Percentiles rank a stretch among this genome's conserved stretches.
These are phyloP conservation scores for Leccinum longicurvipes DNA, from an alignment of 768 basidiomycete species.

Conservation along the genomic window DNA sequence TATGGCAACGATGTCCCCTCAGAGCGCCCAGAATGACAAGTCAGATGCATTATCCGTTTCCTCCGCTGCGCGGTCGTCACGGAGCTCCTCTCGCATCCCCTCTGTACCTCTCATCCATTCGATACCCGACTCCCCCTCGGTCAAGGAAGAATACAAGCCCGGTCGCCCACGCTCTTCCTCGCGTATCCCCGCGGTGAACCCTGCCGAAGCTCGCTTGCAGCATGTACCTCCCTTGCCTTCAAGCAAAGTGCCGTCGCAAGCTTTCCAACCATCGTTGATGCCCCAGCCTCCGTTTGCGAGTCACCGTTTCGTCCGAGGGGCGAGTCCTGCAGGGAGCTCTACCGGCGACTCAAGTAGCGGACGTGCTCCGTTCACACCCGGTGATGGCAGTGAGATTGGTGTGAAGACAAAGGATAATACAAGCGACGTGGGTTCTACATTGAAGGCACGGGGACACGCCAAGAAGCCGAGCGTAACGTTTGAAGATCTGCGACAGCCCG, in stretches of 20 bases:
- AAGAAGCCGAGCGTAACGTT: conserved; percentile 70
- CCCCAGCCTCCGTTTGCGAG: conserved; percentile 57
- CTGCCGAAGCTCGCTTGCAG: conserved; percentile 13
- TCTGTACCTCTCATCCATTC: conserved; percentile 30
- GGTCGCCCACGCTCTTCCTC: conserved; percentile 11
- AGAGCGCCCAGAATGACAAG: conserved; percentile 18
- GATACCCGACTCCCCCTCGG: conserved; percentile 32
- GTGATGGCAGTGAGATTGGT: conserved; percentile 68
- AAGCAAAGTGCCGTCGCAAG: conserved; percentile 26
- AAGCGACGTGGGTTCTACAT: conserved; percentile 25
- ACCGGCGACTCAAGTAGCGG: conserved; percentile 84
- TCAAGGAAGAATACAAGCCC: conserved; percentile 20
- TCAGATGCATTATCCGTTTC: conserved; percentile 26
- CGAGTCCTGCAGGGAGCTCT: conserved; percentile 75
- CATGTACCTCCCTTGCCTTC: conserved; percentile 9
- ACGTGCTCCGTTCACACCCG: conserved; percentile 69
- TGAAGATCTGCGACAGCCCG: conserved; percentile 44
- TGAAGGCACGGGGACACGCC: conserved; percentile 34
- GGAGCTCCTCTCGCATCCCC: conserved; percentile 25
- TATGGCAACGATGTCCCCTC: conserved; percentile 1
- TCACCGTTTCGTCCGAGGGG: conserved; percentile 37
- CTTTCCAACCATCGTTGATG: conserved; percentile 20
- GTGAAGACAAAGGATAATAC: conserved; percentile 19
- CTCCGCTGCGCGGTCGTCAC: conserved; percentile 21
- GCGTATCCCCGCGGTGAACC: conserved; percentile 7